A percentile compares a stretch with the other conserved stretches of the same genome.
phyloP scores from a whole-genome alignment of 2,329 filamentous ascomycete genomes.

The Xylaria sp. region DNA sequence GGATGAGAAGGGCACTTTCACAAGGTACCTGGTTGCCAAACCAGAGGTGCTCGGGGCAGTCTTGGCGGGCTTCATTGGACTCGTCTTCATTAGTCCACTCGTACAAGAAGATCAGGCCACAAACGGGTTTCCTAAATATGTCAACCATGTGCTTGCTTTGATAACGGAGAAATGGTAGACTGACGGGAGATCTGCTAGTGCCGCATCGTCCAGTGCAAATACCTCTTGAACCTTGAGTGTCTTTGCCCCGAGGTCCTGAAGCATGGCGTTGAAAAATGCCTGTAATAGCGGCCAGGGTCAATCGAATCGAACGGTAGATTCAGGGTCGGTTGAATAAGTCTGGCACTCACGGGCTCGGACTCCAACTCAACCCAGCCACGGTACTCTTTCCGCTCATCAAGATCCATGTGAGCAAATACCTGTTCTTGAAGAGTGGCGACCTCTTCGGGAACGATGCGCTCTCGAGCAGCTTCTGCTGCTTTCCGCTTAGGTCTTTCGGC shows the following conservation, averaged over 20 bases:
- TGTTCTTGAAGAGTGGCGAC: constrained; percentile 54
- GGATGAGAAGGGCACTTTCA: background rate
- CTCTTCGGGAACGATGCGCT: constrained; percentile 52
- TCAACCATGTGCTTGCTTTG: background rate
- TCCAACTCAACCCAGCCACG: constrained; percentile 85
- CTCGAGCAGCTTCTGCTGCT: constrained; percentile 52
- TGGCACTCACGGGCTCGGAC: constrained; percentile 78
- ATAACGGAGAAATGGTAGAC: constrained; percentile 48
- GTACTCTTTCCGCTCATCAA: constrained; percentile 69
- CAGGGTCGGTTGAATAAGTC: background rate
- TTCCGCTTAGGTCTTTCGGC: constrained; percentile 58
- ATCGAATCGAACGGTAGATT: constrained; percentile 32
- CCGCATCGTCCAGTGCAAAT: constrained; percentile 75
- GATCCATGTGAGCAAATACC: constrained; percentile 59
- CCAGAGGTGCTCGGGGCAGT: constrained; percentile 77
- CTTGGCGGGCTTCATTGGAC: constrained; percentile 60
- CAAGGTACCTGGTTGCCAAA: constrained; percentile 85
- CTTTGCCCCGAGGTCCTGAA: constrained; percentile 80
- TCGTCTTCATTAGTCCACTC: constrained; percentile 70
- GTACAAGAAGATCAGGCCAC: constrained; percentile 91
- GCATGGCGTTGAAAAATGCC: constrained; percentile 87
- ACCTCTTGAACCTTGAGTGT: constrained; percentile 82
- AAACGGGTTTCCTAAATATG: constrained; percentile 71
- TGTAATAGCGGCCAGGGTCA: constrained; percentile 49
- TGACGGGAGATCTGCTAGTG: constrained; percentile 72